Conservation (phyloP, 495 filamentous ascomycete species). For the Hypoxylon trugodes region DNA sequence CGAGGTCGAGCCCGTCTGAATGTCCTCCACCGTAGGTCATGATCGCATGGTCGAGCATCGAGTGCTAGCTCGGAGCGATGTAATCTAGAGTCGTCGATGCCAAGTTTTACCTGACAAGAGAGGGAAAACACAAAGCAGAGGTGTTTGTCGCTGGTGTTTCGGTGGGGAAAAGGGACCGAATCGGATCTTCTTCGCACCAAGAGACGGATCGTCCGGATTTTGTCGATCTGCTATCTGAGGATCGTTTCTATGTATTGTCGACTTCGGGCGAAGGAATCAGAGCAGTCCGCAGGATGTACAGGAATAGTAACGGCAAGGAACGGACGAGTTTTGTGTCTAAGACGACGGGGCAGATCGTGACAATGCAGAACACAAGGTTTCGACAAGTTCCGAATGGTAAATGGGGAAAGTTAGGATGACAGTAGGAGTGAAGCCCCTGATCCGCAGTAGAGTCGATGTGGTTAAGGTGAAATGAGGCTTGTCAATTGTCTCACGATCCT, state of each 20-base stretch:
- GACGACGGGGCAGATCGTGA: constrained; percentile 9
- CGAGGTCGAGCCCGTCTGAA: constrained; percentile 51
- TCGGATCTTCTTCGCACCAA: constrained; percentile 19
- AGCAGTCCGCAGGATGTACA: constrained; percentile 24
- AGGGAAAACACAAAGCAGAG: constrained; percentile 1
- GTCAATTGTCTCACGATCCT: constrained; percentile 40
- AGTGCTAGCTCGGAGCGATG: not conserved
- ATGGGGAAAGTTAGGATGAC: constrained; percentile 6
- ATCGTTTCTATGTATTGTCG: not conserved
- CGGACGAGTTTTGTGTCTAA: constrained; percentile 13
- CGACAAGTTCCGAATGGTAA: constrained; percentile 13
- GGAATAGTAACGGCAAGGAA: constrained; percentile 30
- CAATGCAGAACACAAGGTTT: not conserved
- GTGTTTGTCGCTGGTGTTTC: not conserved
- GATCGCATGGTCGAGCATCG: constrained; percentile 60
- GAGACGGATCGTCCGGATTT: constrained; percentile 26
- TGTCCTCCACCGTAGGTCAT: constrained; percentile 59
- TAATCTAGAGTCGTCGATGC: not conserved
- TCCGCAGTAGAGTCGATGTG: constrained; percentile 22
- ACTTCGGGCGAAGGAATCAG: constrained; percentile 24
- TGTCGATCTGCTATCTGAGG: constrained; percentile 35
- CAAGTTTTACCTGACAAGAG: not conserved
- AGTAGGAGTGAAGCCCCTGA: constrained; percentile 31
- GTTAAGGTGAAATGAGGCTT: constrained; percentile 26
- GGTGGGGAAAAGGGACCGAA: constrained; percentile 19